Percentiles rank a stretch among this genome's conserved stretches.
phyloP scores from a whole-genome alignment of 1,284 basidiomycete species.

The Ustilago xerochloae region DNA sequence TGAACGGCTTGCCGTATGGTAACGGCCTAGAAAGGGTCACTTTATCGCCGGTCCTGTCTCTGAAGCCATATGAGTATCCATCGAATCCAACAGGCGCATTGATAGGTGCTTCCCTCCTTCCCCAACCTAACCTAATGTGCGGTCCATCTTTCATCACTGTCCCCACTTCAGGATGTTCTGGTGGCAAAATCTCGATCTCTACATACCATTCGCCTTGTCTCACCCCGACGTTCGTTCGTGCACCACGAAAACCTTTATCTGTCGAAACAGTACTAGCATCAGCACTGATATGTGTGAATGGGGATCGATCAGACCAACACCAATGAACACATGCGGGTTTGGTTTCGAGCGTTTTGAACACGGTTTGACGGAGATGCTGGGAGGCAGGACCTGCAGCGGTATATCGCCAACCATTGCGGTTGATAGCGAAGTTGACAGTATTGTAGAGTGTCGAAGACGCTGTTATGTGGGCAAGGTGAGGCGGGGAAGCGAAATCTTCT shows the following conservation, averaged over 20 bases:
- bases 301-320: slow-evolving; percentile 76
- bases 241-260: slow-evolving; percentile 89
- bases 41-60: slow-evolving; percentile 92
- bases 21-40: slow-evolving; percentile 83
- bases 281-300: slow-evolving; percentile 79
- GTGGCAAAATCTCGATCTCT: slow-evolving; percentile 83
- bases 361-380: slow-evolving; percentile 48
- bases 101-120: slow-evolving; percentile 86
- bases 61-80: slow-evolving; percentile 89
- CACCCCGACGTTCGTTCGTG: slow-evolving; percentile 86
- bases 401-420: slow-evolving; percentile 64
- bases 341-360: slow-evolving; percentile 60
- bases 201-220: slow-evolving; percentile 93
- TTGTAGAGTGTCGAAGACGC: slow-evolving; percentile 37
- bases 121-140: slow-evolving; percentile 91
- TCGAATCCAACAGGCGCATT: slow-evolving; percentile 94
- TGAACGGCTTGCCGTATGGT: slow-evolving; percentile 77
- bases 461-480: slow-evolving; percentile 34
- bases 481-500: slow-evolving; percentile 54
- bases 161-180: slow-evolving; percentile 44
- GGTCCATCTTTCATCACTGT: slow-evolving; percentile 72
- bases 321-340: slow-evolving; percentile 58
- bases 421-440: slow-evolving; percentile 56
- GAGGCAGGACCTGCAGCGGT: slow-evolving; percentile 60
- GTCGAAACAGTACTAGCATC: slow-evolving; percentile 83